Evolutionary conservation across 2,329 filamentous ascomycete genomes (phyloP).

Genomic region (Stagonosporopsis vannaccii): DNA sequence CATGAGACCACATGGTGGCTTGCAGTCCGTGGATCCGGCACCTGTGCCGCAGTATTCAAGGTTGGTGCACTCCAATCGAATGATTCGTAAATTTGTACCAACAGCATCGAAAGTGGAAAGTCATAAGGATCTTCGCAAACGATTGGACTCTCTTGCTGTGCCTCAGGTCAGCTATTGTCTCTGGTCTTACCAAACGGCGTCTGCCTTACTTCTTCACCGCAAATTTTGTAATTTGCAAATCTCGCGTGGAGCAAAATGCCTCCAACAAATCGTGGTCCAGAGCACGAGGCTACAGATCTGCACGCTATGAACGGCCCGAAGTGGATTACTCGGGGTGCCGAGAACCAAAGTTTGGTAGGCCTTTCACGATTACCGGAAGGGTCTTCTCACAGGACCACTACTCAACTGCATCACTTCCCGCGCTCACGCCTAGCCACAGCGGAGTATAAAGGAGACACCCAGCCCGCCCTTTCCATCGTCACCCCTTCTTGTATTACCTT

Average conservation of each 20-base stretch:
- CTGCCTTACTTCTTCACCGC: conserved; percentile 19
- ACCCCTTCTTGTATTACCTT: not conserved
- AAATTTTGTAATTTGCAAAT: conserved; percentile 6
- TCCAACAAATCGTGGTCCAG: not conserved
- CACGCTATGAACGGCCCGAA: conserved; percentile 15
- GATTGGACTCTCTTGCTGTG: conserved; percentile 9
- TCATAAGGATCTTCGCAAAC: not conserved
- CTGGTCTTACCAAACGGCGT: conserved; percentile 6
- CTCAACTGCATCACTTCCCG: conserved; percentile 11
- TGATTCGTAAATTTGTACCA: not conserved
- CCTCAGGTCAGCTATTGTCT: conserved; percentile 6
- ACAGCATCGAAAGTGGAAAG: conserved; percentile 8
- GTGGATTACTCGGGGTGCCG: conserved; percentile 14
- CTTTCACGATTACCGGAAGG: conserved; percentile 6
- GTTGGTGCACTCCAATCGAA: conserved; percentile 5
- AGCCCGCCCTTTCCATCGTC: not conserved
- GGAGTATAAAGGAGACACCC: conserved; percentile 10
- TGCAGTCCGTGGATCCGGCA: conserved; percentile 14
- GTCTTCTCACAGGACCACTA: conserved; percentile 8
- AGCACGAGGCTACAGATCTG: conserved; percentile 5
- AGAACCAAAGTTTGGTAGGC: conserved; percentile 11
- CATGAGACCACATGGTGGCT: conserved; percentile 17
- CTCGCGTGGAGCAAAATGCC: not conserved
- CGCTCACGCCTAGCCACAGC: not conserved
- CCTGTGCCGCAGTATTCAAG: conserved; percentile 9